These are phyloP conservation scores for Solanum hybrid DNA, from an alignment of 305 asterid genomes.

Conservation along the genomic window DNA sequence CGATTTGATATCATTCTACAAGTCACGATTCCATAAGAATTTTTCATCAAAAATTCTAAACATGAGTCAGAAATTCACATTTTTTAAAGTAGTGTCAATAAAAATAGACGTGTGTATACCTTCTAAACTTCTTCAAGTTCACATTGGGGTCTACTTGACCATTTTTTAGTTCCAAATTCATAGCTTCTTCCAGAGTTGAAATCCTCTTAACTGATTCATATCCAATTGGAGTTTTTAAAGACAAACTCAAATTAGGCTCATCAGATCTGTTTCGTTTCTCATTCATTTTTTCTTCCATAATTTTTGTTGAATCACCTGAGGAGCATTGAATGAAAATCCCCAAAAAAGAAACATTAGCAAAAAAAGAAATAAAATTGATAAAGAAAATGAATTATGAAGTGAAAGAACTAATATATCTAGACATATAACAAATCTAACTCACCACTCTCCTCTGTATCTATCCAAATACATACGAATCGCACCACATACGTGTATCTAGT, in stretches of 20 bases:
- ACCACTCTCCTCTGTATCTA: too few species aligned
- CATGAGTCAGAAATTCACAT: background rate
- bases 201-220: background rate
- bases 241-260: background rate
- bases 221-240: background rate
- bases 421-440: too few species aligned
- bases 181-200: constrained; percentile 18
- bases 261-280: background rate
- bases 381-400: too few species aligned
- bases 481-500: too few species aligned
- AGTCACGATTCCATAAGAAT: background rate
- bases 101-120: background rate
- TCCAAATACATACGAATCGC: too few species aligned
- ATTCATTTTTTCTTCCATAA: background rate
- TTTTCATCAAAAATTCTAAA: background rate
- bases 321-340: too few species aligned
- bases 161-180: constrained; percentile 15
- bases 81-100: background rate
- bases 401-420: too few species aligned
- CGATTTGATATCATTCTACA: background rate
- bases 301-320: background rate
- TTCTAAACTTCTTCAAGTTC: constrained; percentile 17
- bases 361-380: too few species aligned
- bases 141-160: constrained; percentile 11
- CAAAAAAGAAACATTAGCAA: too few species aligned